Evolutionary conservation across 2,329 filamentous ascomycete genomes (phyloP).

Genomic region (Fusarium abutilonis): DNA sequence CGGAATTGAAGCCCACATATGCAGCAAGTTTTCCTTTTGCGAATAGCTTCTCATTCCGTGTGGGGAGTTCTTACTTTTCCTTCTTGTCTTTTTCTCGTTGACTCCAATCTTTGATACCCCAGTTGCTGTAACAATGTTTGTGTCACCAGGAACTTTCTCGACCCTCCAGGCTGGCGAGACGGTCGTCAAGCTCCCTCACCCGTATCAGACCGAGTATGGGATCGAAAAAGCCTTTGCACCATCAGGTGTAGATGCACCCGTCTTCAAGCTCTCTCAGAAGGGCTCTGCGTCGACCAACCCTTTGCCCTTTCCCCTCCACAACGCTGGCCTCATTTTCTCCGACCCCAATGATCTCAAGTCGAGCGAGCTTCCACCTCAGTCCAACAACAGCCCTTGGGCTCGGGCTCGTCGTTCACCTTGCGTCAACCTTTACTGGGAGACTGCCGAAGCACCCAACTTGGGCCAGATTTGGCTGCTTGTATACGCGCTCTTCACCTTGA

Average conservation of each 20-base stretch:
- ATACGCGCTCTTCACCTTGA: conserved; percentile 63
- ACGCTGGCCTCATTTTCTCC: conserved; percentile 55
- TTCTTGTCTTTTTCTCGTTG: conserved; percentile 1
- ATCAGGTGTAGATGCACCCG: conserved; percentile 30
- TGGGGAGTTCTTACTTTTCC: not conserved
- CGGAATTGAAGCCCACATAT: conserved; percentile 7
- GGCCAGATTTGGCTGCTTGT: conserved; percentile 64
- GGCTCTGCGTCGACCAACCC: conserved; percentile 42
- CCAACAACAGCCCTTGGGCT: conserved; percentile 66
- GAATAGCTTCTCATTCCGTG: conserved; percentile 38
- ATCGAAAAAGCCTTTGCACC: conserved; percentile 49
- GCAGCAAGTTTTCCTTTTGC: conserved; percentile 12
- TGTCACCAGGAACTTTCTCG: conserved; percentile 33
- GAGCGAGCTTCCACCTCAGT: conserved; percentile 58
- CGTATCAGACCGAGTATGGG: conserved; percentile 59
- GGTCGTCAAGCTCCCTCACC: conserved; percentile 60
- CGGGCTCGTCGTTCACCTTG: conserved; percentile 64
- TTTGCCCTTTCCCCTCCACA: conserved; percentile 47
- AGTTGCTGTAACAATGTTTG: conserved; percentile 29
- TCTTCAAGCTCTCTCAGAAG: conserved; percentile 52
- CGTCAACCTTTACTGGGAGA: conserved; percentile 58
- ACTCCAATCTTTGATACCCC: not conserved
- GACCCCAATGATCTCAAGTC: conserved; percentile 60
- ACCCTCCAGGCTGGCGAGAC: conserved; percentile 48
- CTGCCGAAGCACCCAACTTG: conserved; percentile 53